Conservation (phyloP, 2,329 filamentous ascomycete genomes). For the Verticillium longisporum region DNA sequence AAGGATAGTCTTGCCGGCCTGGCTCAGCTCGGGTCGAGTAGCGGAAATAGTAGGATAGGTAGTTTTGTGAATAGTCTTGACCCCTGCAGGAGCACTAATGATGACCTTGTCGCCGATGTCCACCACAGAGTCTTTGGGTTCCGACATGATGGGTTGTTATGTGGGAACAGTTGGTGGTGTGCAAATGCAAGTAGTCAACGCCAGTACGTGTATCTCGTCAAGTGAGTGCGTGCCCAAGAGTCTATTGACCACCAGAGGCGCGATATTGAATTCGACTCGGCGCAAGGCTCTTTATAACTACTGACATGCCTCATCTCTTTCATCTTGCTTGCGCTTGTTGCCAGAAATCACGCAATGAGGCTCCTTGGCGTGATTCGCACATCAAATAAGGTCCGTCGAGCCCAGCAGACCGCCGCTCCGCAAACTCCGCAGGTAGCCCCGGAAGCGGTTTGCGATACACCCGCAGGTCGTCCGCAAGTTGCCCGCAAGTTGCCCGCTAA, state of each 20-base stretch:
- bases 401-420: too few relatives aligned
- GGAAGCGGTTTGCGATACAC: background rate
- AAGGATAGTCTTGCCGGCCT: conserved; percentile 45
- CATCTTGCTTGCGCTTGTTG: too few relatives aligned
- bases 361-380: background rate
- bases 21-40: conserved; percentile 26
- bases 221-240: too few relatives aligned
- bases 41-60: conserved; percentile 32
- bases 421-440: background rate
- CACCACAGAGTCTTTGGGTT: background rate
- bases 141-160: background rate
- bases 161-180: background rate
- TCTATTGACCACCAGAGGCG: too few relatives aligned
- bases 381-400: background rate
- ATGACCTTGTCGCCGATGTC: background rate
- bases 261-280: too few relatives aligned
- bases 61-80: conserved; percentile 16
- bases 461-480: background rate
- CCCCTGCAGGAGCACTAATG: background rate
- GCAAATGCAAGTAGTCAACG: background rate
- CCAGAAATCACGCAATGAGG: too few relatives aligned
- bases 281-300: too few relatives aligned
- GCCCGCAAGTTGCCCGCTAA: background rate
- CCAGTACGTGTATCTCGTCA: too few relatives aligned
- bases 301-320: background rate